Conservation (phyloP, 2,329 filamentous ascomycete species). For the Grosmannia serpens region DNA sequence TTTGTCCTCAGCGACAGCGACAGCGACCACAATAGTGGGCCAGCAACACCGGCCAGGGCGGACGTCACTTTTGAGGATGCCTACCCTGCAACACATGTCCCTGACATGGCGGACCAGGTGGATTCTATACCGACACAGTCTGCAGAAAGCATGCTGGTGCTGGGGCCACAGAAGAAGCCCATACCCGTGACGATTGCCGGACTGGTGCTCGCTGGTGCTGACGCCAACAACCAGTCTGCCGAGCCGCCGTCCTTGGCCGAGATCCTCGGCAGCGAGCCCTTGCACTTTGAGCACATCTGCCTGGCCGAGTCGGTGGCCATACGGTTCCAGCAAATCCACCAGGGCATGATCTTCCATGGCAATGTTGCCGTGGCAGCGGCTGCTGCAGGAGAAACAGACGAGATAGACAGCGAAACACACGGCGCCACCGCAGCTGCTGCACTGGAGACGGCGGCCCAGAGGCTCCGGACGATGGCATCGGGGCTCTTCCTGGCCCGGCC, state of each 20-base stretch:
- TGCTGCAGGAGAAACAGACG: background rate
- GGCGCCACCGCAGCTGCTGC: background rate
- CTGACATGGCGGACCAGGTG: background rate
- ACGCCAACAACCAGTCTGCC: background rate
- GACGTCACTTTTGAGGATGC: background rate
- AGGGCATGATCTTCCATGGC: conserved; percentile 16
- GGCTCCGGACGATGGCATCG: conserved; percentile 23
- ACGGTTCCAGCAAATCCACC: conserved; percentile 9
- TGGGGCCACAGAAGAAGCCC: background rate
- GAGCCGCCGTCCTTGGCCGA: background rate
- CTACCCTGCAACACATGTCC: background rate
- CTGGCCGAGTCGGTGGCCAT: conserved; percentile 15
- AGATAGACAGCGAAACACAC: background rate
- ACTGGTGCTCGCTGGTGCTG: conserved; percentile 11
- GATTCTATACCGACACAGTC: background rate
- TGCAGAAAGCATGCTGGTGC: background rate
- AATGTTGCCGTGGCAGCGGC: conserved; percentile 10
- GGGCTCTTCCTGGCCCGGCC: conserved; percentile 23
- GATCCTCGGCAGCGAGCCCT: conserved; percentile 14
- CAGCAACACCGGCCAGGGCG: background rate
- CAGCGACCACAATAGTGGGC: too few species aligned
- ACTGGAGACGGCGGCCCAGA: conserved; percentile 20
- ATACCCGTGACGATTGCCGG: conserved; percentile 15
- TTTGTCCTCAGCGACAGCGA: background rate
- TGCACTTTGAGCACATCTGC: conserved; percentile 20